These are phyloP conservation scores for Neurospora cerealis DNA, from an alignment of 495 filamentous ascomycete genomes.

Conservation along the genomic window DNA sequence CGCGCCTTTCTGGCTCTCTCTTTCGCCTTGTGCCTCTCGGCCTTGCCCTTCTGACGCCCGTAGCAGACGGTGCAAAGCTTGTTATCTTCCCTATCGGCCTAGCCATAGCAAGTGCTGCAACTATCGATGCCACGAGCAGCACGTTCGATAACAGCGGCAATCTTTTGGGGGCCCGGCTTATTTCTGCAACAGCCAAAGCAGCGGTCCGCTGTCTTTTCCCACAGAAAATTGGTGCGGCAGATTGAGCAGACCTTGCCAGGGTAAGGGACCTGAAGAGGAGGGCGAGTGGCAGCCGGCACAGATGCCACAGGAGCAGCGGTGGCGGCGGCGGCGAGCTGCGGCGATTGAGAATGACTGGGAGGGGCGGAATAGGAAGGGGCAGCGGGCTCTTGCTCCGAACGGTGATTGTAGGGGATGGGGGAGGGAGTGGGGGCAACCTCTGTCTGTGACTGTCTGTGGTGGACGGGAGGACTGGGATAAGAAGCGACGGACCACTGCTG, in stretches of 20 bases:
- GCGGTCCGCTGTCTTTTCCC: background rate
- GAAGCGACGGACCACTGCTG: background rate
- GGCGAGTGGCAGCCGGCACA: background rate
- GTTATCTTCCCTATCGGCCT: background rate
- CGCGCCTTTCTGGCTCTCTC: background rate
- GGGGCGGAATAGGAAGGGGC: background rate
- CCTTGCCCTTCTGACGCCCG: background rate
- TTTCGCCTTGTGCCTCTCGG: background rate
- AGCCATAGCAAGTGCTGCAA: background rate
- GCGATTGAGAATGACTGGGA: background rate
- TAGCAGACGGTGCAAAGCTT: background rate
- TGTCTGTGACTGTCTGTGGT: background rate
- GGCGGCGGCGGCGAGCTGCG: background rate
- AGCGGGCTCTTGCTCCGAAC: background rate
- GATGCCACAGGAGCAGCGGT: background rate
- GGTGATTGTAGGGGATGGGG: background rate
- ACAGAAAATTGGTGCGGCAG: background rate
- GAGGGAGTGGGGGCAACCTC: background rate
- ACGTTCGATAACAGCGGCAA: background rate
- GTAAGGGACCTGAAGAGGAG: background rate
- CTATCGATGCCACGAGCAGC: background rate
- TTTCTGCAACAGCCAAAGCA: background rate
- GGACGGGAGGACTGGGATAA: background rate
- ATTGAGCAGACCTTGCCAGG: background rate
- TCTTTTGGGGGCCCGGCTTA: background rate